These are phyloP conservation scores for Dothistroma pini DNA, from an alignment of 2,329 filamentous ascomycete genomes.

Conservation along the genomic window DNA sequence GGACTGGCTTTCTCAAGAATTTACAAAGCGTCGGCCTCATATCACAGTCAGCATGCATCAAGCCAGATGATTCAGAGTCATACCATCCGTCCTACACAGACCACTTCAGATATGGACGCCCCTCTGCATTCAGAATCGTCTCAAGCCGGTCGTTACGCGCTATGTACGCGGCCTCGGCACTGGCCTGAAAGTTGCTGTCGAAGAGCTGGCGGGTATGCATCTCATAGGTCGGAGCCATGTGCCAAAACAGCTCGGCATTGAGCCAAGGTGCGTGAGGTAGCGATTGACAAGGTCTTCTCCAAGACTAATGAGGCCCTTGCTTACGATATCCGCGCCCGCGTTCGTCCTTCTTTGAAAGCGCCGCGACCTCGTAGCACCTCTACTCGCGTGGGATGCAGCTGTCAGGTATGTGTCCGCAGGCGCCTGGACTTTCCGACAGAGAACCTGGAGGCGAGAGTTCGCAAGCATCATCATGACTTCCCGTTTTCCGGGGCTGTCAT, in stretches of 20 bases:
- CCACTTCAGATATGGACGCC: not conserved
- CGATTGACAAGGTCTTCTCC: slow-evolving; percentile 41
- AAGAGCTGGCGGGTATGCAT: not conserved
- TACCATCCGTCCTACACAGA: slow-evolving; percentile 2
- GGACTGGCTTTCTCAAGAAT: not conserved
- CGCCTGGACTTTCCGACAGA: slow-evolving; percentile 36
- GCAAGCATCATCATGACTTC: slow-evolving; percentile 17
- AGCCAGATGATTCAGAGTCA: not conserved
- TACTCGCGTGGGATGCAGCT: slow-evolving; percentile 33
- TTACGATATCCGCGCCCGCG: slow-evolving; percentile 49
- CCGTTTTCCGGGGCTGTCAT: not conserved
- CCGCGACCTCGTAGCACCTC: slow-evolving; percentile 29
- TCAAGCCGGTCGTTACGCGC: not conserved
- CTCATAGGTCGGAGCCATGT: not conserved
- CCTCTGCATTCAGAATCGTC: not conserved
- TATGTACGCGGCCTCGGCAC: not conserved
- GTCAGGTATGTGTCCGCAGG: slow-evolving; percentile 25
- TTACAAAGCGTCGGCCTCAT: not conserved
- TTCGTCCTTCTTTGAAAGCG: slow-evolving; percentile 38
- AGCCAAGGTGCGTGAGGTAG: slow-evolving; percentile 40
- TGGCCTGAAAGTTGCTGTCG: not conserved
- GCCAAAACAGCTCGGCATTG: not conserved
- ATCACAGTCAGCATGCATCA: not conserved
- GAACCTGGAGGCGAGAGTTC: slow-evolving; percentile 31
- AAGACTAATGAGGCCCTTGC: slow-evolving; percentile 45